Evolutionary conservation across 352 stramenopile species (phyloP).

Genomic region (Phytopythium boreale): DNA sequence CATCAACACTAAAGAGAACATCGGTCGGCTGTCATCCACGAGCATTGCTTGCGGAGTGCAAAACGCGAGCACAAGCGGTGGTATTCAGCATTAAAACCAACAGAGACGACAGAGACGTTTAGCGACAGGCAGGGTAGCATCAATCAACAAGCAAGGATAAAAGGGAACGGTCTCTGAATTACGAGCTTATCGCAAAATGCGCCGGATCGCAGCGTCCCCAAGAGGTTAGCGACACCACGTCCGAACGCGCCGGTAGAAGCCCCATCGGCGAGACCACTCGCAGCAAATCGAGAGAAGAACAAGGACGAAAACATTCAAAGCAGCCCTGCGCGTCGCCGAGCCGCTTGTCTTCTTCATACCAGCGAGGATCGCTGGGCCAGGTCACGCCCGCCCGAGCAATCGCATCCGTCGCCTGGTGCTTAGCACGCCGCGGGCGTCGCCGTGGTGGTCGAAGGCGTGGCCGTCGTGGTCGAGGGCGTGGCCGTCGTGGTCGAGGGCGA

Average conservation of each 20-base stretch:
- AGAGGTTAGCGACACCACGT: not conserved
- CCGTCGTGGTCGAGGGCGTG: not conserved
- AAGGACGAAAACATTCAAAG: not conserved
- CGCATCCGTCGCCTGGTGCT: not conserved
- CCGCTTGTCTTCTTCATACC: not conserved
- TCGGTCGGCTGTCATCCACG: too few species aligned
- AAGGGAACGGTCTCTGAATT: not conserved
- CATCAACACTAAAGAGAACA: too few species aligned
- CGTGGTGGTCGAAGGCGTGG: not conserved
- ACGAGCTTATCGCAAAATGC: not conserved
- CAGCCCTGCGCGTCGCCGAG: not conserved
- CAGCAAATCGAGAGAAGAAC: not conserved
- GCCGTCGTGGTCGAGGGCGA: not conserved
- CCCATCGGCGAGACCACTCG: not conserved
- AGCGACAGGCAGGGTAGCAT: too few species aligned
- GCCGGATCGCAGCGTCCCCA: not conserved
- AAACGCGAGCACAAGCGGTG: too few species aligned
- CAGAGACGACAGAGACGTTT: too few species aligned
- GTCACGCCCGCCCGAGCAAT: not conserved
- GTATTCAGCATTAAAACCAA: too few species aligned
- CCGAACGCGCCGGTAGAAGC: not conserved
- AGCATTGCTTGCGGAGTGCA: too few species aligned
- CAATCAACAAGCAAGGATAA: not conserved
- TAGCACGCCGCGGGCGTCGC: not conserved
- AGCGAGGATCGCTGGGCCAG: not conserved